Base-by-base conservation (phyloP, 75 land plant genomes). In the Pinus tabuliformis region DNA sequence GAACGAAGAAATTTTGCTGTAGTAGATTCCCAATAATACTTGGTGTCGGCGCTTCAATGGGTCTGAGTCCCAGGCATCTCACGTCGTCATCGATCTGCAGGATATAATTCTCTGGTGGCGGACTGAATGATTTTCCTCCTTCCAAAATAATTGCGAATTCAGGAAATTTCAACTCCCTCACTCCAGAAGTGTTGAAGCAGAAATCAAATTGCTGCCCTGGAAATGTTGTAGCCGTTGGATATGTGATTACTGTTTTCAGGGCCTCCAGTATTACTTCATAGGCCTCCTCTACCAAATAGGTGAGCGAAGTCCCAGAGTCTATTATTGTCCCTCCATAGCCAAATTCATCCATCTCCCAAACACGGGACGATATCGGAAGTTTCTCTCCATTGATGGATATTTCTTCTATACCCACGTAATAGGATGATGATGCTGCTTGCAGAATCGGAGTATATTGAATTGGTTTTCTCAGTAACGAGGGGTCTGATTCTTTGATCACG, bases 1-100 rank as follows among this genome's bases (percentile, higher is more conserved):
- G 81, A 84, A 95, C 81, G 20, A 88, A 62, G 80, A 81, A 76
- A 65, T 93, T 85, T 72, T 95, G 96, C 74, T 95, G 98, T 77
- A 94, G 73, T 4, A 91, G 85, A 77, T 91, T 93, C 9, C 98
- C 96, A 54, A 95, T 88, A 0, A 83, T 76, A 59, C 6, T 59
- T 18, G 61, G 61, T 5, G 61, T 4, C 20, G 61, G 61, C 12
- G 21, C 18, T n/a, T 13, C 4, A 18, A 17, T n/a, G 6, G 61
- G 20, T n/a, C 5, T 59, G 12, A 59, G 1, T 18, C 61, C 61
- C 61, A 59, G 21, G 61, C 61, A 59, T 18, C 20, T 59, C 21
- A 59, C 61, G 12, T n/a, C 12, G 6, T 59, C 61, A 13, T 59
- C 61, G 5, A 59, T 4, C 18, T 5, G 61, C 61, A 59, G 1